phyloP scores from a whole-genome alignment of 305 asterid species.

The Caryopteris hybrid region DNA sequence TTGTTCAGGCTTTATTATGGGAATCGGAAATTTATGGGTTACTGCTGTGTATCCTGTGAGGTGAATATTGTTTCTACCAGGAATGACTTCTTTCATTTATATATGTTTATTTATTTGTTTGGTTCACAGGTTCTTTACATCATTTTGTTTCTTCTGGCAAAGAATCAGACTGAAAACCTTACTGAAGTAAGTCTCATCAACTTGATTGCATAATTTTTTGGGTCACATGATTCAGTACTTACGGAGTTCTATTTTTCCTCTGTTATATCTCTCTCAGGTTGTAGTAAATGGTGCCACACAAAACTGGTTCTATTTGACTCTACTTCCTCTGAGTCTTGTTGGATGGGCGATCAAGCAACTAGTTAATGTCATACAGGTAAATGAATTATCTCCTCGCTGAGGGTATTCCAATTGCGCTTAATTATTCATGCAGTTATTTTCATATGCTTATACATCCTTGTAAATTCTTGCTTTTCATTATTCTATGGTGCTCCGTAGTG shows the following conservation, averaged over 20 bases:
- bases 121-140: slow-evolving; percentile 75
- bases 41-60: slow-evolving; percentile 96
- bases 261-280: slow-evolving; percentile 42
- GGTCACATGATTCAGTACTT: not conserved
- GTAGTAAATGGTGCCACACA: slow-evolving; percentile 40
- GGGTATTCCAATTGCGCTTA: not conserved
- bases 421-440: not conserved
- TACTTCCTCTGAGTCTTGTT: slow-evolving; percentile 47
- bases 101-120: slow-evolving; percentile 13
- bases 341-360: slow-evolving; percentile 88
- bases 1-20: slow-evolving; percentile 80
- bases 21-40: slow-evolving; percentile 81
- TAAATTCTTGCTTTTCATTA: not conserved
- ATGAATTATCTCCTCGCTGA: not conserved
- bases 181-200: slow-evolving; percentile 44
- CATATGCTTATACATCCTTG: not conserved
- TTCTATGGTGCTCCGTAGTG: not conserved
- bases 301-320: slow-evolving; percentile 46
- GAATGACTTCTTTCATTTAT: slow-evolving; percentile 1
- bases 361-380: slow-evolving; percentile 81
- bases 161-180: slow-evolving; percentile 48
- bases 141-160: slow-evolving; percentile 73
- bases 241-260: not conserved
- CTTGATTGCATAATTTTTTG: slow-evolving; percentile 3
- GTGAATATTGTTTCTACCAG: slow-evolving; percentile 34